These are phyloP conservation scores for Trametes cingulata DNA, from an alignment of 768 basidiomycete genomes.

Conservation along the genomic window DNA sequence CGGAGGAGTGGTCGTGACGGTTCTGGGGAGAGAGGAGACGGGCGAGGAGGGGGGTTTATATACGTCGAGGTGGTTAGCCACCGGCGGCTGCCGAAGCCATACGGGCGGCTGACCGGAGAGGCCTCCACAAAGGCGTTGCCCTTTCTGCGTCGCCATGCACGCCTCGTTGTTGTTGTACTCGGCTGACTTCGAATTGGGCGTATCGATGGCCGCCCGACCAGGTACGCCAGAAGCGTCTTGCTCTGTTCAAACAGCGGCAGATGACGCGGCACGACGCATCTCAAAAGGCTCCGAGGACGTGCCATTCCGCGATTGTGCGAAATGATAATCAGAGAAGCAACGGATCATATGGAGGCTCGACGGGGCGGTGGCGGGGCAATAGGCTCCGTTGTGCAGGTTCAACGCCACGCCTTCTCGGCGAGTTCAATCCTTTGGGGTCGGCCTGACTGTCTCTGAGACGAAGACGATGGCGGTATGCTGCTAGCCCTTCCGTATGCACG, in stretches of 20 bases:
- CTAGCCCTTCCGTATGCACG: too few relatives aligned
- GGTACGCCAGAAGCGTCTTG: background rate
- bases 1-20: background rate
- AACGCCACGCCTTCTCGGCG: too few relatives aligned
- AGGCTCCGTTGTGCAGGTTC: too few relatives aligned
- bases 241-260: background rate
- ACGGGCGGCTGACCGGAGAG: background rate
- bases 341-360: background rate
- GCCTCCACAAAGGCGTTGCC: background rate
- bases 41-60: background rate
- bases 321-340: conserved; percentile 10
- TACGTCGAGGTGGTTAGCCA: background rate
- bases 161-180: background rate
- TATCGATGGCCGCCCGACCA: conserved; percentile 6
- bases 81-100: background rate
- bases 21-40: background rate
- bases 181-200: conserved; percentile 7
- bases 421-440: too few relatives aligned
- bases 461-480: too few relatives aligned
- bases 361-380: background rate
- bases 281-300: background rate
- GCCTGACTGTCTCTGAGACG: too few relatives aligned
- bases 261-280: background rate
- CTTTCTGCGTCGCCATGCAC: background rate
- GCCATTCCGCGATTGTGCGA: background rate